These are phyloP conservation scores for Citrullus mucosospermus DNA, from an alignment of 306 rosid species.

Conservation along the genomic window DNA sequence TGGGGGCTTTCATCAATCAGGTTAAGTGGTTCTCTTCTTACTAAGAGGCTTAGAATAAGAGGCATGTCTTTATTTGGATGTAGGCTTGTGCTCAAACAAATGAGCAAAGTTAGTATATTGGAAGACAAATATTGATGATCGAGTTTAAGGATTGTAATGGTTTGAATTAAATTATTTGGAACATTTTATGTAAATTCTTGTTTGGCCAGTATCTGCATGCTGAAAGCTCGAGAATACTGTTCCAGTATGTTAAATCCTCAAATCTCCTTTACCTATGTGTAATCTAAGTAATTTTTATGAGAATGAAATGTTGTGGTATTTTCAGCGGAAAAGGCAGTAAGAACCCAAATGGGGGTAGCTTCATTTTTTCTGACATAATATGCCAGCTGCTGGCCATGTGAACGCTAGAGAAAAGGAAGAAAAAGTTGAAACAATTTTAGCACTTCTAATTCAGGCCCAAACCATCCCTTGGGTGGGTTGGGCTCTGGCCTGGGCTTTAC, in stretches of 20 bases:
- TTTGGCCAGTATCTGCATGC: not conserved
- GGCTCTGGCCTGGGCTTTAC: no score
- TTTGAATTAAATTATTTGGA: not conserved
- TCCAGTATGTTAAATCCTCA: not conserved
- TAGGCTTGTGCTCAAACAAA: not conserved
- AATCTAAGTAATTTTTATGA: no score
- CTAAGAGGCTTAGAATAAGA: not conserved
- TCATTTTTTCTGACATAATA: no score
- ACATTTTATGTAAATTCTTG: not conserved
- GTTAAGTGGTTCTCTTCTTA: conserved; percentile 5
- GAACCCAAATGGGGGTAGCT: no score
- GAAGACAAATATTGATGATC: not conserved
- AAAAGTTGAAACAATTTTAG: no score
- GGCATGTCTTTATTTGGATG: not conserved
- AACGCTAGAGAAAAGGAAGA: no score
- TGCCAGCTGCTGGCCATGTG: no score
- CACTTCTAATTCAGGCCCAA: no score
- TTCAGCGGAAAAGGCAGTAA: no score
- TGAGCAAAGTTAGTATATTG: not conserved
- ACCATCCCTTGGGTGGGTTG: no score
- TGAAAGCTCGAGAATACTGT: not conserved
- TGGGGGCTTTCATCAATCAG: not conserved
- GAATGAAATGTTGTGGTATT: no score
- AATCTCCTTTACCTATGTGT: not conserved
- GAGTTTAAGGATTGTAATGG: not conserved